phyloP scores from a whole-genome alignment of 257 asterid genomes.

The Gentiana dahurica region DNA sequence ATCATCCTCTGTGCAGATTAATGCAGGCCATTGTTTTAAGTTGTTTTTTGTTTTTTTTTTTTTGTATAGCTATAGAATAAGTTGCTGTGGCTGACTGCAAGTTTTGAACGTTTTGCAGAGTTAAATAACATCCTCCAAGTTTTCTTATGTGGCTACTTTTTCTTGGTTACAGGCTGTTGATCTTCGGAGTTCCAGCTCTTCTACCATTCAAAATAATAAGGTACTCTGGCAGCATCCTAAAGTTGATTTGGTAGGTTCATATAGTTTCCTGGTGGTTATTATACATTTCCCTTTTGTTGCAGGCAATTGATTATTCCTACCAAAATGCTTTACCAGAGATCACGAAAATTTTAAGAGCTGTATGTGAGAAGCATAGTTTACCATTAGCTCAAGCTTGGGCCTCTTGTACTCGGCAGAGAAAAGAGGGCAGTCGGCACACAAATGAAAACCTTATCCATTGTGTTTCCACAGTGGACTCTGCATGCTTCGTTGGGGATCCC shows the following conservation, averaged over 20 bases:
- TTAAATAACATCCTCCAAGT: too few species aligned
- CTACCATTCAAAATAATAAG: constrained; percentile 30
- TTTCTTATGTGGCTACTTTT: constrained; percentile 1
- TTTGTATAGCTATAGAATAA: too few species aligned
- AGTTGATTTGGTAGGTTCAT: not conserved
- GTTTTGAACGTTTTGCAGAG: too few species aligned
- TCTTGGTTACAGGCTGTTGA: constrained; percentile 63
- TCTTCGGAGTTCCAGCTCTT: constrained; percentile 46
- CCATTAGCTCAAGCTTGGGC: constrained; percentile 95
- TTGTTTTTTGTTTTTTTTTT: too few species aligned
- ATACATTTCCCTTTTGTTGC: constrained; percentile 15
- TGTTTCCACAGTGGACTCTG: constrained; percentile 66
- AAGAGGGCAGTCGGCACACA: constrained; percentile 57
- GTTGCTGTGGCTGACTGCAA: too few species aligned
- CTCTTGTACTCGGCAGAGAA: constrained; percentile 61
- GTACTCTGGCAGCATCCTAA: constrained; percentile 20
- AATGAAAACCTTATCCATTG: constrained; percentile 60
- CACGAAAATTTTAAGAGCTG: constrained; percentile 44
- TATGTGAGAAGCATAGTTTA: constrained; percentile 49
- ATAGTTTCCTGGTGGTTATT: constrained; percentile 8
- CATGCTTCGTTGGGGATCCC: constrained; percentile 56
- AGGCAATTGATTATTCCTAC: constrained; percentile 53
- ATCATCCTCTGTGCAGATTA: too few species aligned
- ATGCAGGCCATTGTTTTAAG: too few species aligned
- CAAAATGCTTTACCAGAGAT: constrained; percentile 73